A percentile compares a stretch with the other conserved stretches of the same genome.
Evolutionary conservation across 2,329 filamentous ascomycete species (phyloP).

Genomic region (Hymenoscyphus fructigenus): DNA sequence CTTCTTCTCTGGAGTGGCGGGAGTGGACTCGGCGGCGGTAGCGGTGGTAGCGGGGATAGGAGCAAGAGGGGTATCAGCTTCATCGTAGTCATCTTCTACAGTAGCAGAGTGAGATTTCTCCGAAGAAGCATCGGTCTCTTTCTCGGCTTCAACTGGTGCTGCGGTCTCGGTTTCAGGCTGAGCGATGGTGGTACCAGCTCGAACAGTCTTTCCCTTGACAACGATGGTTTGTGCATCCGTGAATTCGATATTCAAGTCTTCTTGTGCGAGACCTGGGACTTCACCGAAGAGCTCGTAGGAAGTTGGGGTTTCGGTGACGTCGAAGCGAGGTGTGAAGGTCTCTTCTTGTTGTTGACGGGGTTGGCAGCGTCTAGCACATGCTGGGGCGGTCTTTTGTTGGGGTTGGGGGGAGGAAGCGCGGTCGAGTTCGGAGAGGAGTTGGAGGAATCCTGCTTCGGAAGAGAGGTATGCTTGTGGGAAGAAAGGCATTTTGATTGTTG

Average conservation of each 20-base stretch:
- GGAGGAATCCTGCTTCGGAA: constrained; percentile 47
- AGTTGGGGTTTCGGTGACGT: constrained; percentile 67
- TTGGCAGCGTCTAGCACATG: constrained; percentile 17
- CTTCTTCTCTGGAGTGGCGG: constrained; percentile 40
- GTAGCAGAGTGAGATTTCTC: constrained; percentile 30
- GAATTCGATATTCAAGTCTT: constrained; percentile 74
- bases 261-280: constrained; percentile 70
- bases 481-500: constrained; percentile 30
- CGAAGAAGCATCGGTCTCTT: constrained; percentile 31
- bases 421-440: constrained; percentile 62
- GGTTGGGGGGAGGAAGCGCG: constrained; percentile 8
- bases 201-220: constrained; percentile 54
- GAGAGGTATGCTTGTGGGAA: constrained; percentile 28
- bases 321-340: constrained; percentile 71
- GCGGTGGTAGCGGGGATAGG: constrained; percentile 19
- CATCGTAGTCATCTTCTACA: constrained; percentile 32
- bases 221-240: constrained; percentile 71
- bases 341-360: constrained; percentile 15
- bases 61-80: constrained; percentile 27
- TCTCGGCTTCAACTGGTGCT: constrained; percentile 43
- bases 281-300: constrained; percentile 77
- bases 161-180: constrained; percentile 45
- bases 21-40: constrained; percentile 27
- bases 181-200: constrained; percentile 61
- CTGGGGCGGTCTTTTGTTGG: constrained; percentile 15